Conservation (phyloP, 179 eudicot genomes). For the Silene vulgaris region DNA sequence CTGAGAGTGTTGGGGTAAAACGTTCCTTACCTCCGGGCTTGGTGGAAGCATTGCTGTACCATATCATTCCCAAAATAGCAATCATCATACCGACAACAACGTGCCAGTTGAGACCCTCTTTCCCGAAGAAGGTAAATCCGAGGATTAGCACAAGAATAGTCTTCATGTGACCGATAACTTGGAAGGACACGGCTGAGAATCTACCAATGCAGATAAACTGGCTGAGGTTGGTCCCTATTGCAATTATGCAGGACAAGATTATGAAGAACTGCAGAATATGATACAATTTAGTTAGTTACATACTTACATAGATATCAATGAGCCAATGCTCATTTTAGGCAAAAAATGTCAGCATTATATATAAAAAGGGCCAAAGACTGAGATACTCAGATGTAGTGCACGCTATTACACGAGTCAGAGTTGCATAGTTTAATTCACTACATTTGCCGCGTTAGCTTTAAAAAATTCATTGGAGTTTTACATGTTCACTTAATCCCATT, state of each 20-base stretch:
- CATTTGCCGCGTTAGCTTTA: too few relatives aligned
- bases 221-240: constrained; percentile 64
- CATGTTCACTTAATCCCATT: too few relatives aligned
- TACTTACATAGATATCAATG: neutral
- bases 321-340: neutral
- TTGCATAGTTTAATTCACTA: neutral
- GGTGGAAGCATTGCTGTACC: constrained; percentile 63
- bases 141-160: constrained; percentile 51
- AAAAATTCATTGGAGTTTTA: too few relatives aligned
- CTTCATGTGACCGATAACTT: constrained; percentile 72
- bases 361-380: neutral
- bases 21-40: constrained; percentile 60
- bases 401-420: neutral
- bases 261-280: constrained; percentile 41
- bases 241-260: constrained; percentile 49
- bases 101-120: constrained; percentile 55
- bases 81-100: constrained; percentile 57
- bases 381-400: neutral
- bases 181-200: constrained; percentile 71
- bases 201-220: constrained; percentile 76
- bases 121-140: constrained; percentile 59
- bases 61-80: constrained; percentile 56
- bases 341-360: neutral
- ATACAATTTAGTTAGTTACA: constrained; percentile 1
- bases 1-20: constrained; percentile 25